Conservation (phyloP, 2,329 filamentous ascomycete genomes). For the Stemphylium lycopersici region DNA sequence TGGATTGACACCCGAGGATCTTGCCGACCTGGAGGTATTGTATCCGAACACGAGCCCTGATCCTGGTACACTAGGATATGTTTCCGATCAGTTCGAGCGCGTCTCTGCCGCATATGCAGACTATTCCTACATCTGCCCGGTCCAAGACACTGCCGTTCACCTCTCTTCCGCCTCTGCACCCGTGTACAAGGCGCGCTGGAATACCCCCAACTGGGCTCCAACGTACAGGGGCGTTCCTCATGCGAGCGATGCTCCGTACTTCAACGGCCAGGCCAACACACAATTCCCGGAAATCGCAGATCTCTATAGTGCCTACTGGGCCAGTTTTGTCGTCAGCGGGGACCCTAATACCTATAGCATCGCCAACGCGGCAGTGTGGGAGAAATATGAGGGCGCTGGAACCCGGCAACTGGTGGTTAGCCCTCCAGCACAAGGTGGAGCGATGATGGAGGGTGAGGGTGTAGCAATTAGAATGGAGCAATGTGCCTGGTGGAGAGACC, state of each 20-base stretch:
- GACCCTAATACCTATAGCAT: slow-evolving; percentile 41
- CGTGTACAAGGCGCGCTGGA: slow-evolving; percentile 47
- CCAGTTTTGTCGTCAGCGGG: slow-evolving; percentile 45
- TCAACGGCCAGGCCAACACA: slow-evolving; percentile 35
- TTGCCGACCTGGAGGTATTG: slow-evolving; percentile 36
- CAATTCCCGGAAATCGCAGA: slow-evolving; percentile 40
- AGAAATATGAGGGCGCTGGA: slow-evolving; percentile 28
- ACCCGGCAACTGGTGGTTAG: slow-evolving; percentile 32
- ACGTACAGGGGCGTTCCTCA: slow-evolving; percentile 43
- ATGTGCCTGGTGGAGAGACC: slow-evolving; percentile 45
- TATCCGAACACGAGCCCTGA: slow-evolving; percentile 35
- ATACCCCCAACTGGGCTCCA: slow-evolving; percentile 39
- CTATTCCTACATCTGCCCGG: slow-evolving; percentile 46
- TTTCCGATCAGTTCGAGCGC: slow-evolving; percentile 54
- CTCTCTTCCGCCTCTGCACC: slow-evolving; percentile 29
- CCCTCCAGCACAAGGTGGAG: slow-evolving; percentile 28
- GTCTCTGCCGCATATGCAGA: slow-evolving; percentile 51
- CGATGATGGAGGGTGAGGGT: slow-evolving; percentile 34
- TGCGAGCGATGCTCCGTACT: slow-evolving; percentile 39
- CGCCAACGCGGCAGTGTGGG: slow-evolving; percentile 35
- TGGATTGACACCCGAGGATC: slow-evolving; percentile 35
- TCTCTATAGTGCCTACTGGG: slow-evolving; percentile 44
- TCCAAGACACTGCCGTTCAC: slow-evolving; percentile 39
- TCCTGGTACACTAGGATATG: slow-evolving; percentile 40
- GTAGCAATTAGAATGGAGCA: slow-evolving; percentile 36